Evolutionary conservation across 2,329 filamentous ascomycete species (phyloP).

Genomic region (Lasiodiplodia sp.): DNA sequence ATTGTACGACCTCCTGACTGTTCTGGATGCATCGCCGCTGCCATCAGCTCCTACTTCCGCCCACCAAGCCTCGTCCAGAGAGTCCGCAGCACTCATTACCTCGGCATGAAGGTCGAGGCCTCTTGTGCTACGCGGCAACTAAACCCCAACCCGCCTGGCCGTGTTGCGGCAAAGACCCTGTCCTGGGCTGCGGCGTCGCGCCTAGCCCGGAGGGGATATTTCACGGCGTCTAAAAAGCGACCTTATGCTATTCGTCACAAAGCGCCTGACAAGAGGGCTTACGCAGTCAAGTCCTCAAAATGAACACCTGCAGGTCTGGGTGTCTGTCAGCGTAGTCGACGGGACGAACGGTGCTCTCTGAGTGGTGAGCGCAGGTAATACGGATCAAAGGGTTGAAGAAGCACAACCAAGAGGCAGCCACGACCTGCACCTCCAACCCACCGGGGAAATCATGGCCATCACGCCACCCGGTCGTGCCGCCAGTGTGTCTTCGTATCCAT

Average conservation of each 20-base stretch:
- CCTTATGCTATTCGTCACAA: neutral
- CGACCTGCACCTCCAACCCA: neutral
- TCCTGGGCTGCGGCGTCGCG: neutral
- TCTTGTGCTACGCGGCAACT: conserved; percentile 6
- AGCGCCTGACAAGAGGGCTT: neutral
- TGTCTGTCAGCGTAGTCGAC: conserved; percentile 9
- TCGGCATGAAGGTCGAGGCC: conserved; percentile 19
- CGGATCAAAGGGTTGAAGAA: conserved; percentile 12
- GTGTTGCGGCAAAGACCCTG: neutral
- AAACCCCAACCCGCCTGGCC: neutral
- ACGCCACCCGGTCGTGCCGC: conserved; percentile 12
- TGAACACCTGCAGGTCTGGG: conserved; percentile 20
- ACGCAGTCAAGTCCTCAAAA: neutral
- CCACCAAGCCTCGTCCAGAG: neutral
- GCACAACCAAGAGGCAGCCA: neutral
- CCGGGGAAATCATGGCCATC: conserved; percentile 3
- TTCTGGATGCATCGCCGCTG: conserved; percentile 21
- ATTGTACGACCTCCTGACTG: conserved; percentile 22
- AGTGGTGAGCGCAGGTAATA: conserved; percentile 13
- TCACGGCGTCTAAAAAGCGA: neutral
- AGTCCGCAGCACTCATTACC: neutral
- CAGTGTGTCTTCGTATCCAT: conserved; percentile 17
- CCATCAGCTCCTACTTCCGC: conserved; percentile 4
- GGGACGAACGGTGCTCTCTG: neutral
- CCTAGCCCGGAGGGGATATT: neutral